Evolutionary conservation across 225 moss, liverwort and hornwort species (phyloP).

Genomic region (Lunularia cruciata): DNA sequence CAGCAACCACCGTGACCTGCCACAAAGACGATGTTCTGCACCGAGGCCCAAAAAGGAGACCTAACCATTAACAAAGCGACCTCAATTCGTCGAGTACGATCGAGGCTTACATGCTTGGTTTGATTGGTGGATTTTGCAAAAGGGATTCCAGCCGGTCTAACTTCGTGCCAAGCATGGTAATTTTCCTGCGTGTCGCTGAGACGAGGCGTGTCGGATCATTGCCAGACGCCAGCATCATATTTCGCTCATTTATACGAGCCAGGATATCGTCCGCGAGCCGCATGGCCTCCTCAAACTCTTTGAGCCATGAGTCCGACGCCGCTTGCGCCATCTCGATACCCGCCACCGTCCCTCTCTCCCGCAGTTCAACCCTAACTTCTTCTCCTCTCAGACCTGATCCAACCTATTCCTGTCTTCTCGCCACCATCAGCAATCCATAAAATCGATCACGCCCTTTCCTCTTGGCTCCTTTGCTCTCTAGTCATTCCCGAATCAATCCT

Average conservation of each 20-base stretch:
- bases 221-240: conserved; percentile 57
- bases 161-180: conserved; percentile 81
- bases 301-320: conserved; percentile 81
- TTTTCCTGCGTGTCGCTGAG: conserved; percentile 73
- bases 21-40: not conserved
- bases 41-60: too few species aligned
- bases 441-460: not conserved
- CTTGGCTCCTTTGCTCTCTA: not conserved
- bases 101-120: conserved; percentile 45
- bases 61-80: not conserved
- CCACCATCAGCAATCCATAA: conserved; percentile 20
- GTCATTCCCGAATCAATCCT: conserved; percentile 9
- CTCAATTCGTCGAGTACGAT: not conserved
- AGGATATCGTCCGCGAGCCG: conserved; percentile 73
- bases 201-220: conserved; percentile 65
- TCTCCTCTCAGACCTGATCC: conserved; percentile 10
- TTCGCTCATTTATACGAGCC: conserved; percentile 73
- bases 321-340: conserved; percentile 54
- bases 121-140: conserved; percentile 47
- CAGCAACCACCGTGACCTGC: not conserved
- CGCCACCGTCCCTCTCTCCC: conserved; percentile 33
- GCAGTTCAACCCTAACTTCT: not conserved
- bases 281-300: conserved; percentile 84
- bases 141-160: conserved; percentile 80
- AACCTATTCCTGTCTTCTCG: conserved; percentile 7